A percentile compares a stretch with the other conserved stretches of the same genome.
These are phyloP conservation scores for Candida sphagnicola DNA, from an alignment of 805 yeast species.

Conservation along the genomic window DNA sequence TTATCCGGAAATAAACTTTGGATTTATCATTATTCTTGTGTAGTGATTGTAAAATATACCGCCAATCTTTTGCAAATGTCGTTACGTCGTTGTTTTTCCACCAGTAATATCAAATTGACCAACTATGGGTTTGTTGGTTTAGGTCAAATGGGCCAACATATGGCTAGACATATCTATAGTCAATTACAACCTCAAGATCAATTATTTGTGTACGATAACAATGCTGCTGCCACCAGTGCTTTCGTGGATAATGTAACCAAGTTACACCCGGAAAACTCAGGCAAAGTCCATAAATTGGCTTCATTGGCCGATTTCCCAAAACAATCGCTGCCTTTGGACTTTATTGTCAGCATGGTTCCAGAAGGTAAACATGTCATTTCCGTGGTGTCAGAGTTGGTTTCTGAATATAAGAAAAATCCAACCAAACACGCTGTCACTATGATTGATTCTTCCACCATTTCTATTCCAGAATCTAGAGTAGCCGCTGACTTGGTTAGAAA, in stretches of 20 bases:
- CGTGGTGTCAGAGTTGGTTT: conserved; percentile 36
- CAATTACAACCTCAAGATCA: conserved; percentile 34
- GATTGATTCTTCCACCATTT: conserved; percentile 51
- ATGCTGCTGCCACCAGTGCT: conserved; percentile 20
- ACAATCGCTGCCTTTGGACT: conserved; percentile 32
- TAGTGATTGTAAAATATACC: no score
- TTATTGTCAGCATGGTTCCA: conserved; percentile 50
- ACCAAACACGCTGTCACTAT: conserved; percentile 23
- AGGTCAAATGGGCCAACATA: conserved; percentile 55
- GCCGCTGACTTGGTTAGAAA: conserved; percentile 31
- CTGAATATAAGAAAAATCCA: conserved; percentile 18
- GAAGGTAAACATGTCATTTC: conserved; percentile 47
- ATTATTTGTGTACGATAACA: conserved; percentile 42
- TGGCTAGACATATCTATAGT: conserved; percentile 48
- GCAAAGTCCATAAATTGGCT: conserved; percentile 10
- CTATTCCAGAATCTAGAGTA: conserved; percentile 42
- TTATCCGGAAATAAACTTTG: no score
- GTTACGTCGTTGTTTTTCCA: conserved; percentile 9
- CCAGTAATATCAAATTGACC: conserved; percentile 6
- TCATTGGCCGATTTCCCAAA: conserved; percentile 15
- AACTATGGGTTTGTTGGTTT: conserved; percentile 53
- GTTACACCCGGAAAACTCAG: conserved; percentile 19
- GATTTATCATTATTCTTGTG: no score
- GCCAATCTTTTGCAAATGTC: neutral
- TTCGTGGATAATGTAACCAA: conserved; percentile 21